A percentile compares a stretch with the other conserved stretches of the same genome.
These are phyloP conservation scores for Cercospora beticola DNA, from an alignment of 2,329 filamentous ascomycete genomes.

Conservation along the genomic window DNA sequence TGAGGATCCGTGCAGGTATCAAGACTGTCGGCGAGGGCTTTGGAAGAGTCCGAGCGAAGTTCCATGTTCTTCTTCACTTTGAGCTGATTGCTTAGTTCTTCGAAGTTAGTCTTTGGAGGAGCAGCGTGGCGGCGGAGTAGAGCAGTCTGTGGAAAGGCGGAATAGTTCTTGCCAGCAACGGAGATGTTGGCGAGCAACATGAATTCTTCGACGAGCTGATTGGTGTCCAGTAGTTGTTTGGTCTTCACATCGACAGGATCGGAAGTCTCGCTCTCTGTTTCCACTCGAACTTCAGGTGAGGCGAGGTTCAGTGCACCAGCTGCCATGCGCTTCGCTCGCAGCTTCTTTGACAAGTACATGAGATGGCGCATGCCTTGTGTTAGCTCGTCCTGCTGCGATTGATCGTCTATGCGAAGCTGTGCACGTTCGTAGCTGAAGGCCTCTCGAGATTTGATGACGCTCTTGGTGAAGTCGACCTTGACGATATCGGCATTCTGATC, in stretches of 20 bases:
- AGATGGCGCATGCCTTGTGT: slow-evolving; percentile 86
- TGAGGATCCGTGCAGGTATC: slow-evolving; percentile 75
- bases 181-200: slow-evolving; percentile 98
- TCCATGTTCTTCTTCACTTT: slow-evolving; percentile 81
- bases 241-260: slow-evolving; percentile 96
- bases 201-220: slow-evolving; percentile 97
- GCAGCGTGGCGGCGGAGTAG: slow-evolving; percentile 88
- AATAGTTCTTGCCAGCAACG: slow-evolving; percentile 86
- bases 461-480: slow-evolving; percentile 87
- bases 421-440: slow-evolving; percentile 98
- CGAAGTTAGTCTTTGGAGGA: slow-evolving; percentile 93
- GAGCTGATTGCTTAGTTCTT: slow-evolving; percentile 87
- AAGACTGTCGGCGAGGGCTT: slow-evolving; percentile 88
- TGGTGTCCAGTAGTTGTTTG: slow-evolving; percentile 90
- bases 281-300: slow-evolving; percentile 95
- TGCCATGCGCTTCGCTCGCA: slow-evolving; percentile 93
- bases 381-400: slow-evolving; percentile 81
- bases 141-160: slow-evolving; percentile 90
- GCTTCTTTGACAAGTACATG: slow-evolving; percentile 83
- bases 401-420: slow-evolving; percentile 88
- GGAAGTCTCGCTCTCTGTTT: slow-evolving; percentile 91
- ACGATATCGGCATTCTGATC: slow-evolving; percentile 82
- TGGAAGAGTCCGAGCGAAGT: slow-evolving; percentile 79
- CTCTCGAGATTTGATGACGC: slow-evolving; percentile 92
- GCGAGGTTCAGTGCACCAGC: slow-evolving; percentile 92